Evolutionary conservation across 2,329 filamentous ascomycete genomes (phyloP).

Genomic region (Monilinia vaccinii-corymbosi): DNA sequence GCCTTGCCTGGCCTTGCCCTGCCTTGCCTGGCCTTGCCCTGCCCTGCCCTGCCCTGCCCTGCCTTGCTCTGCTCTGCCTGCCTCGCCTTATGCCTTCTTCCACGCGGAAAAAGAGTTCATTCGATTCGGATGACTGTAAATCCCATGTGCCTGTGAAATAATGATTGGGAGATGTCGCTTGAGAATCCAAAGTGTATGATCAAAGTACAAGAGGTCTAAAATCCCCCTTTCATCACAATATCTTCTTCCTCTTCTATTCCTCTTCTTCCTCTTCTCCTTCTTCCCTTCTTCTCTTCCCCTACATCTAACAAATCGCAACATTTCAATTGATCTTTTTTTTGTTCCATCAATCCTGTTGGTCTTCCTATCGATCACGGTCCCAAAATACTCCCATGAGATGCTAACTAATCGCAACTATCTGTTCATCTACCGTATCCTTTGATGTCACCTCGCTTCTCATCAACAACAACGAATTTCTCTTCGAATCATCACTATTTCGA

Average conservation of each 20-base stretch:
- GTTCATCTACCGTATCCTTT: not conserved
- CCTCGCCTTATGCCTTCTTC: too few species aligned
- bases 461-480: conserved; percentile 6
- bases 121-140: too few species aligned
- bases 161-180: conserved; percentile 2
- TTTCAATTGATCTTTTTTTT: conserved; percentile 19
- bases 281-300: not conserved
- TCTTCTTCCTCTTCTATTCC: not conserved
- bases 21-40: not conserved
- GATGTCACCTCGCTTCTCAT: conserved; percentile 4
- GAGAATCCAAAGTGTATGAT: conserved; percentile 4
- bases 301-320: conserved; percentile 11
- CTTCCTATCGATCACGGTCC: conserved; percentile 17
- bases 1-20: not conserved
- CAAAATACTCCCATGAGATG: conserved; percentile 13
- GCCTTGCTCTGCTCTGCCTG: too few species aligned
- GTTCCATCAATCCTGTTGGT: conserved; percentile 17
- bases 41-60: too few species aligned
- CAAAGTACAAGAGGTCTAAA: conserved; percentile 5
- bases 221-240: not conserved
- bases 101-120: too few species aligned
- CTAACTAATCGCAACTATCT: conserved; percentile 9
- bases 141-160: not conserved
- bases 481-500: conserved; percentile 16
- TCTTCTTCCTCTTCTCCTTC: not conserved